These are phyloP conservation scores for Colletotrichum aenigma DNA, from an alignment of 2,329 filamentous ascomycete genomes.

Conservation along the genomic window DNA sequence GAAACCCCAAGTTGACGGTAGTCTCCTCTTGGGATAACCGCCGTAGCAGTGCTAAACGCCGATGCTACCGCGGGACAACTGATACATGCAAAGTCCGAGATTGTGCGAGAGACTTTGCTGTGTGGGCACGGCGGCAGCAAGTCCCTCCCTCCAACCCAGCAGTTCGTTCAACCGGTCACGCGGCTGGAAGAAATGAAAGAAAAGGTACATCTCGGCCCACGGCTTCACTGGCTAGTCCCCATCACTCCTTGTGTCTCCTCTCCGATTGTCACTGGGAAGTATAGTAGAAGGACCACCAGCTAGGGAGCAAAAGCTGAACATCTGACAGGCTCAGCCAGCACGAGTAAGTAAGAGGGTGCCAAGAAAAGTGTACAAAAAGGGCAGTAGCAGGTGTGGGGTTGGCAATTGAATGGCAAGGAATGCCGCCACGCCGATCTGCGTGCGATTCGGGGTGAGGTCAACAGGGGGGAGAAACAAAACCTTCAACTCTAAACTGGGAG, in stretches of 20 bases:
- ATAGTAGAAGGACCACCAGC: not conserved
- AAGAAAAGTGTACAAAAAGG: not conserved
- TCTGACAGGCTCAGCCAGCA: not conserved
- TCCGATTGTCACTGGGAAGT: not conserved
- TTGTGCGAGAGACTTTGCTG: not conserved
- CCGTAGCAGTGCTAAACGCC: not conserved
- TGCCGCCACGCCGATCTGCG: conserved; percentile 6
- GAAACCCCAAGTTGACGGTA: not conserved
- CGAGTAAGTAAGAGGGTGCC: not conserved
- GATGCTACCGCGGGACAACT: not conserved
- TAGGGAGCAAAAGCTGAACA: not conserved
- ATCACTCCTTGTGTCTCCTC: not conserved
- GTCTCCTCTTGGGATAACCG: not conserved
- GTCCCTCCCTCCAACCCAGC: not conserved
- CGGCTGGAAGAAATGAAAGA: not conserved
- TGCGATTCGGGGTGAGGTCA: not conserved
- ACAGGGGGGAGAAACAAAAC: not conserved
- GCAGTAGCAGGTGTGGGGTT: not conserved
- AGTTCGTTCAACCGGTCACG: not conserved
- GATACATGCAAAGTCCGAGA: not conserved
- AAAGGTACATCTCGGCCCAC: not conserved
- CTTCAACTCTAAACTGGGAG: conserved; percentile 3
- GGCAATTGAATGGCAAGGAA: not conserved
- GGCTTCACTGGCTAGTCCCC: not conserved
- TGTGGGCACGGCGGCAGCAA: not conserved